Base-by-base conservation (phyloP, 176 grass and related monocot genomes). In the Leersia perrieri region DNA sequence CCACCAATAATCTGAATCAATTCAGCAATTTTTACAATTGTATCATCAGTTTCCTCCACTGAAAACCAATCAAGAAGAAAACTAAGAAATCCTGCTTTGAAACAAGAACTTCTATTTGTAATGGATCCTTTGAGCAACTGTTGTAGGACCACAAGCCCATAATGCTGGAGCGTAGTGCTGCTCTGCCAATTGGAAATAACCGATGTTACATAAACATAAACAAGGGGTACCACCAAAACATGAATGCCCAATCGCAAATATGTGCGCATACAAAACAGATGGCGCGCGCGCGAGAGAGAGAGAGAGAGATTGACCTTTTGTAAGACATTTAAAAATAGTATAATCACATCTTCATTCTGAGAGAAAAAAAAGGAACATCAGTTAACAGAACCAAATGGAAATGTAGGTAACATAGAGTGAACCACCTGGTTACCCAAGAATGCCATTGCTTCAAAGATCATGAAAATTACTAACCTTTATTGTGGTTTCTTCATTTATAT, bases 51-150 rank as follows among this genome's bases (percentile, higher is more conserved):
- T 55, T 86, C 83, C 83, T 94, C 92, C 39, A 89, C 72, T 80
- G 86, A 85, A 84, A 98, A 95, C 95, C 95, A 95, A 88, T 98
- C 95, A 83, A 98, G 95, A 78, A 98, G 95, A 83, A 93, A 94
- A 80, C 89, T 92, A 73, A 98, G 92, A 63, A 87, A 72, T 87
- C 90, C 92, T 66, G 92, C 90, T 87, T 86, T 94, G 88, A 85
- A 98, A 89, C 95, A 98, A 32, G 88, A 92, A 72, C 88, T 94
- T 91, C 95, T 85, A 75, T 98, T 98, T 47, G 84, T 88, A 77
- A 93, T 94, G 57, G 95, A 93, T 75, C 90, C 92, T 70, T 98
- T 95, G 65, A 98, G 85, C 82, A 98, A 80, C 66, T 86, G 87
- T 34, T 88, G 95, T 38, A 98, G 82, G 73, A 94, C 85, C 79